phyloP scores from a whole-genome alignment of 345 rosid species.

The Pistacia integerrima region DNA sequence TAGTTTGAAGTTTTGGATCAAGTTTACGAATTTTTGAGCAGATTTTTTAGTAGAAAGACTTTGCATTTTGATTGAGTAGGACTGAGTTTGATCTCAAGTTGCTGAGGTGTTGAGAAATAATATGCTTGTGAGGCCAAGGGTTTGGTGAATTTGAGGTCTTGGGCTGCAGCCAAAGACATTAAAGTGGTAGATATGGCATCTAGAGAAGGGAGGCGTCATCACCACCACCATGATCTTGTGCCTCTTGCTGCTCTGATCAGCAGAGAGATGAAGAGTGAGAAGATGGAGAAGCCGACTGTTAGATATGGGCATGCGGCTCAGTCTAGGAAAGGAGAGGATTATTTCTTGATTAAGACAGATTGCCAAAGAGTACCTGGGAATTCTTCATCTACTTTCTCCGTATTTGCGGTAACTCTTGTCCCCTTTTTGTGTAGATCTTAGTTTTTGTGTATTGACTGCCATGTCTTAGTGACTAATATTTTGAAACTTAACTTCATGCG shows the following conservation, averaged over 20 bases:
- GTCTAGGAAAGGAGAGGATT: constrained; percentile 91
- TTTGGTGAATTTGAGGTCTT: constrained; percentile 30
- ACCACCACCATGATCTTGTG: constrained; percentile 50
- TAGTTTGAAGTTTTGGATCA: constrained; percentile 14
- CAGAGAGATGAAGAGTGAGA: constrained; percentile 68
- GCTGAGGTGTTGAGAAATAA: constrained; percentile 2
- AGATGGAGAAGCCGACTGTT: constrained; percentile 78
- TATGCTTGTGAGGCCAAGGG: constrained; percentile 23
- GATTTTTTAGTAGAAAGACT: constrained; percentile 8
- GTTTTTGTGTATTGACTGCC: not conserved
- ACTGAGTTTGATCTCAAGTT: not conserved
- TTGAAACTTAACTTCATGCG: not conserved
- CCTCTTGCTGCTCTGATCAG: constrained; percentile 80
- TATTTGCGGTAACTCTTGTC: constrained; percentile 62
- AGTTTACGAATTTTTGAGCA: constrained; percentile 11
- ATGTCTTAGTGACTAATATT: not conserved
- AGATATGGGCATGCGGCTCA: constrained; percentile 74
- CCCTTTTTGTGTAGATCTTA: not conserved
- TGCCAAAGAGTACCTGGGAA: constrained; percentile 67
- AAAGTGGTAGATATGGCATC: constrained; percentile 52
- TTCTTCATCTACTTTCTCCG: constrained; percentile 65
- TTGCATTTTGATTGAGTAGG: constrained; percentile 8
- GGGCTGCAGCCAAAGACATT: constrained; percentile 16
- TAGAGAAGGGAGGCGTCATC: constrained; percentile 53
- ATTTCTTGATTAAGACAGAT: constrained; percentile 66